phyloP scores from a whole-genome alignment of 1,139 yeast species.

The Candida freyschussii region DNA sequence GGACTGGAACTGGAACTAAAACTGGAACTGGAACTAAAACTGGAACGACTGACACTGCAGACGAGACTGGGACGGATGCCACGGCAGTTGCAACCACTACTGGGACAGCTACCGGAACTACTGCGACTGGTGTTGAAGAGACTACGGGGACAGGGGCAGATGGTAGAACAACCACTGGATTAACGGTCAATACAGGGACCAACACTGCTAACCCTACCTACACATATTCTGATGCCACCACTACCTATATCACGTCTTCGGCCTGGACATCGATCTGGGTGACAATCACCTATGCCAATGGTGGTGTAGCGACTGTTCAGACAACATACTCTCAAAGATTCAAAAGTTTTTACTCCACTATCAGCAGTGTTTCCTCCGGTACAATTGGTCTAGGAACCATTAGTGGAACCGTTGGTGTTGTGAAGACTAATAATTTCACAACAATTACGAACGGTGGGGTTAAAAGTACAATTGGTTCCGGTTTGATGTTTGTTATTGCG shows the following conservation, averaged over 20 bases:
- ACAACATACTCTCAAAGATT: constrained; percentile 51
- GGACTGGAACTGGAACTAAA: constrained; percentile 7
- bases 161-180: constrained; percentile 15
- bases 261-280: constrained; percentile 41
- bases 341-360: constrained; percentile 34
- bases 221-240: constrained; percentile 25
- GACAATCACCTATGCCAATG: constrained; percentile 45
- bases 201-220: constrained; percentile 22
- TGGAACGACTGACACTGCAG: constrained; percentile 18
- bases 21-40: constrained; percentile 2
- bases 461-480: constrained; percentile 13
- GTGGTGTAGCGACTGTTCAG: constrained; percentile 40
- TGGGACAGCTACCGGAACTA: constrained; percentile 4
- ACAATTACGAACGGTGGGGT: constrained; percentile 16
- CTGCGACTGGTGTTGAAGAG: constrained; percentile 7
- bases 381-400: constrained; percentile 55
- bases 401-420: constrained; percentile 55
- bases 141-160: not conserved
- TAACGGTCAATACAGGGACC: constrained; percentile 10
- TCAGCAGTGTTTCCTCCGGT: constrained; percentile 44
- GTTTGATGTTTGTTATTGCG: constrained; percentile 17
- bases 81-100: constrained; percentile 15
- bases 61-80: constrained; percentile 19
- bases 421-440: constrained; percentile 38
- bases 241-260: constrained; percentile 26